Evolutionary conservation across 2,329 filamentous ascomycete species (phyloP), one percentile per base, ranked within the genome.

Genomic region (Talaromyces sp.): DNA sequence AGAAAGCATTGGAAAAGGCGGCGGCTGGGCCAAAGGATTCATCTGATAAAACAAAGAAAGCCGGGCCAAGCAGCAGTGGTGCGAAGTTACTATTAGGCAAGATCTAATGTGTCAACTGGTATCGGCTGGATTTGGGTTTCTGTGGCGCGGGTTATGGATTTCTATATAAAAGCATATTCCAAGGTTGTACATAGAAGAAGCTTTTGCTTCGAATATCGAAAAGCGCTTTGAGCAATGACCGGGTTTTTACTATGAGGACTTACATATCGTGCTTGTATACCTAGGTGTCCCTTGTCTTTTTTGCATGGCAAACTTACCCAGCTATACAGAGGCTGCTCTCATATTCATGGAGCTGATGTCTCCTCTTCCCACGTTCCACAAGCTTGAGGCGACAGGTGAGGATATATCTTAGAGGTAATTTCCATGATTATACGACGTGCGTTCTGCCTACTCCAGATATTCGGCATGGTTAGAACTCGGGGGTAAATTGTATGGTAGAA

Each of bases 1-100:
- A 85, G 78, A 86, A 88, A 75, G 76, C 77, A 60, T 76, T 96
- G 58, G 80, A 89, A 69, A 63, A 70, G 62, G 66, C 83, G 80
- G 76, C 84, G 77, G 19, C 69, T 74, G 5, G 79, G 80, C 67
- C 82, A 82, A 70, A 81, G 78, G 68, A 75, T 74, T 1, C 78
- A 72, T 66, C 80, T 76, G 66, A 73, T 66, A 66, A 63, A 11
- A 67, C 69, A 61, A 68, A 68, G 60, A 75, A 74, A 63, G 61
- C 68, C 5, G 67, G 70, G 11, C 73, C 73, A 37, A 66, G 69
- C 51, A 79, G 80, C 64, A 80, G 78, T 35, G 79, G 78, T 43
- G 78, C 71, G 7, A 74, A 73, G 64, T 52, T 74, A 56, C 62
- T 74, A 53, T 61, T 74, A 48, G 67, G 69, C 63, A 74, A 73